Evolutionary conservation across 2,329 filamentous ascomycete species (phyloP), one percentile per base, ranked within the genome.

Genomic region (Aphanocladium album): DNA sequence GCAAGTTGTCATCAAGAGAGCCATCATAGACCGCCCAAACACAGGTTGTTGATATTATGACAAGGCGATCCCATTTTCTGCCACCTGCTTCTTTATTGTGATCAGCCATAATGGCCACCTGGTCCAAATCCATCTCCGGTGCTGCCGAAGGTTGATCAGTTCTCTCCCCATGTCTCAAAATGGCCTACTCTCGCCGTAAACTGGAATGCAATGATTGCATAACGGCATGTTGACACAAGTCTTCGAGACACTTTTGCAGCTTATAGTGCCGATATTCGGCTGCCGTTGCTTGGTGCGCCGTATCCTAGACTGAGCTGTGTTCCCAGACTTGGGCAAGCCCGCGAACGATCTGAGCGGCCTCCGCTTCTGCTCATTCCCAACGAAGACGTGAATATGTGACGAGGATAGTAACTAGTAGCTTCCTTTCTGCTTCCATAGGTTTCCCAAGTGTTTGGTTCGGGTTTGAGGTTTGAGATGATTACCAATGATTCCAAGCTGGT

Each of bases 151-250:
- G 43, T 4, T 41, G 49, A 30, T 55, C 35, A 54, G 45, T 49
- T 50, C 47, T 61, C 56, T 37, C 19, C 21, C 39, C 45, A 8
- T 61, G 61, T 61, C 49, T 61, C 58, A 56, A 16, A 12, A 30
- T 17, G 25, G 14, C 27, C 47, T 23, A 16, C n/a, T 35, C 54
- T 51, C 39, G 50, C 39, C 50, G 41, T 23, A 25, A 52, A 23
- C 62, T 66, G 65, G 64, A 64, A 65, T 67, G 65, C 45, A 39
- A 64, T 60, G 50, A 63, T 56, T 62, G 55, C 64, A 67, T 66
- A 21, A 59, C 61, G 55, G 60, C 62, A 60, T 60, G 57, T 52
- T 54, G 51, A 35, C 41, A 50, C 45, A 46, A 14, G 25, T 52
- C 35, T 25, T 61, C 45, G n/a, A 56, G 52, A 46, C 52, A 49